phyloP scores from a whole-genome alignment of 805 yeast genomes.

The Candida germanica region DNA sequence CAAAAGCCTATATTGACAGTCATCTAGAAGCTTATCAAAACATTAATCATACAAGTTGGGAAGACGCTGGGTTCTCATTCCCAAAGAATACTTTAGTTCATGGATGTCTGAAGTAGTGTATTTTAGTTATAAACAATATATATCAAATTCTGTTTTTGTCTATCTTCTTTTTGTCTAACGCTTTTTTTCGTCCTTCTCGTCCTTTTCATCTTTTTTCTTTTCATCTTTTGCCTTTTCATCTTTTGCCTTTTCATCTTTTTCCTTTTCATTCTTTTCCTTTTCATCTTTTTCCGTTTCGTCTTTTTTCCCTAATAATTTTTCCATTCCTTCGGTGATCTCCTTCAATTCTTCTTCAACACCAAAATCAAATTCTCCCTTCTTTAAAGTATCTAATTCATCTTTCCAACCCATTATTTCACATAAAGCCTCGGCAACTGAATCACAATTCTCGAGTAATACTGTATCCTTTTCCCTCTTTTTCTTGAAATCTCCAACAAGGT shows the following conservation, averaged over 20 bases:
- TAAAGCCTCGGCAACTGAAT: slow-evolving; percentile 54
- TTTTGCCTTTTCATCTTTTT: slow-evolving; percentile 11
- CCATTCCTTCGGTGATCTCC: slow-evolving; percentile 13
- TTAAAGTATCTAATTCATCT: slow-evolving; percentile 46
- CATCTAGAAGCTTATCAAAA: slow-evolving; percentile 71
- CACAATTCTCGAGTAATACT: slow-evolving; percentile 61
- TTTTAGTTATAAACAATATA: neutral
- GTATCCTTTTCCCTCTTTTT: slow-evolving; percentile 50
- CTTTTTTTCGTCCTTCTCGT: no score
- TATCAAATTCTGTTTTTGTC: neutral
- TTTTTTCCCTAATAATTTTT: slow-evolving; percentile 6
- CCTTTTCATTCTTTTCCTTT: slow-evolving; percentile 1
- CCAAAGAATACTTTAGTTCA: slow-evolving; percentile 38
- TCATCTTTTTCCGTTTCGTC: neutral
- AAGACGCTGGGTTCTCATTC: slow-evolving; percentile 58
- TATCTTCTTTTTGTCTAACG: neutral
- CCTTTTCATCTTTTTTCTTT: neutral
- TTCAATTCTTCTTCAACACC: slow-evolving; percentile 13
- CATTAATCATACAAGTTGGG: slow-evolving; percentile 73
- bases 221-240: slow-evolving; percentile 2
- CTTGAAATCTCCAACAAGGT: slow-evolving; percentile 70
- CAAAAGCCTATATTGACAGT: slow-evolving; percentile 70
- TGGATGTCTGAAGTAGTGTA: slow-evolving; percentile 15
- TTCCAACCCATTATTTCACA: slow-evolving; percentile 64
- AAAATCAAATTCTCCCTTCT: slow-evolving; percentile 16